A percentile compares a stretch with the other conserved stretches of the same genome.
phyloP scores from a whole-genome alignment of 208 protist genomes.

The Zelonia costaricensis region DNA sequence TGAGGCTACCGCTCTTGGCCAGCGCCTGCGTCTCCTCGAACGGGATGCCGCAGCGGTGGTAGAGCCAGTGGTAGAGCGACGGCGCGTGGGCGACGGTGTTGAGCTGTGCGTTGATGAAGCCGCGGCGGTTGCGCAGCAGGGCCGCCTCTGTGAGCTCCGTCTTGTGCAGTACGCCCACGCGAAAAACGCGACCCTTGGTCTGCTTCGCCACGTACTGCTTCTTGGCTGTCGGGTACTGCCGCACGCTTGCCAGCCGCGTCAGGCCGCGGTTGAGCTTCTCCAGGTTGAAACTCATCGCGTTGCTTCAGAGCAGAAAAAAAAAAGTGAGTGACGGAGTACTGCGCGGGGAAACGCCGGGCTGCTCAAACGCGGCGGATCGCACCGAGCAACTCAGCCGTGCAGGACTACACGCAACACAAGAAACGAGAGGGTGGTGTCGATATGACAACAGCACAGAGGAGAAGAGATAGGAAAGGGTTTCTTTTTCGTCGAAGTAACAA shows the following conservation, averaged over 20 bases:
- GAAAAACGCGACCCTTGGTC: constrained; percentile 76
- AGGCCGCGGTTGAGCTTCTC: constrained; percentile 79
- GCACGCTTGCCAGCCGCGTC: constrained; percentile 60
- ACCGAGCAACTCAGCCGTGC: no score
- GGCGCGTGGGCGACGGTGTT: constrained; percentile 86
- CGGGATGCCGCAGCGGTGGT: constrained; percentile 84
- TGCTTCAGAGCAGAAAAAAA: constrained; percentile 17
- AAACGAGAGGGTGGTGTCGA: no score
- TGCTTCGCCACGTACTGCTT: constrained; percentile 43
- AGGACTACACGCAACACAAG: no score
- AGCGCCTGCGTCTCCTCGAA: constrained; percentile 73
- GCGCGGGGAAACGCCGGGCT: neutral
- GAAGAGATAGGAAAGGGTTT: no score
- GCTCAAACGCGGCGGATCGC: no score
- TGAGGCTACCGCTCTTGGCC: constrained; percentile 41
- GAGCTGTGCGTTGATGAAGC: constrained; percentile 78
- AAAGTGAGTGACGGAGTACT: constrained; percentile 9
- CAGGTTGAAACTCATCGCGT: constrained; percentile 35
- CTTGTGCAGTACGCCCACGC: constrained; percentile 67
- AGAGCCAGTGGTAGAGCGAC: constrained; percentile 89
- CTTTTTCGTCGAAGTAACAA: no score
- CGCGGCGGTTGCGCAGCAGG: constrained; percentile 71
- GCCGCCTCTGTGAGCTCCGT: constrained; percentile 61
- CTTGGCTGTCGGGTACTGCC: constrained; percentile 39
- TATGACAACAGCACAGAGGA: no score